Base-by-base conservation (phyloP, 345 rosid genomes). In the Arabis hirsuta region DNA sequence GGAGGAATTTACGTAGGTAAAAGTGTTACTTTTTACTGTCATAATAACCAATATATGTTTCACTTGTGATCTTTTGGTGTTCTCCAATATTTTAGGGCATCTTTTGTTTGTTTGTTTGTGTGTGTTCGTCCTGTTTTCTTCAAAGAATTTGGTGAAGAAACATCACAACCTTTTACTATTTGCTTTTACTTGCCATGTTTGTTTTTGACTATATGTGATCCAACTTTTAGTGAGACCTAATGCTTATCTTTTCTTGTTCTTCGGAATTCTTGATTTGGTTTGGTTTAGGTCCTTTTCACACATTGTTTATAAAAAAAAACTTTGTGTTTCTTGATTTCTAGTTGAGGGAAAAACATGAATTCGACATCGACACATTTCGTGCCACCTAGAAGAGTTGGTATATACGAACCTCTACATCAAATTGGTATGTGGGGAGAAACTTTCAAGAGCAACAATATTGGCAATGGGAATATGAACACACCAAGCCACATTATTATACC, bases 391-490 rank as follows among this genome's bases (percentile, higher is more conserved):
- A 81, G 92, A 82, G 82, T 90, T 81, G 84, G 80, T 9, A 84
- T 91, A 46, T 88, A 95, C 76, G 96, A 91, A 48, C 82, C 88
- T 50, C 74, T 90, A 47, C 89, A 88, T 81, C 96, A 84, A 51
- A 69, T 91, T 52, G 84, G 91, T 71, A 88, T 90, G 84, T 91
- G 99, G 97, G 95, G 84, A 36, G 97, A 86, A 71, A 83, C 59
- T 73, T 90, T 85, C 72, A 90, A 76, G 67, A 74, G 29, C 73
- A 74, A 60, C 73, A 74, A 60, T 67, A 67, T 67, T 42, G 64
- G 64, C 38, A 82, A 81, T 71, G 85, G 79, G 73, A 78, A 69
- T 73, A 84, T 82, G 48, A 81, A 73, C 70, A 52, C 80, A n/a
- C 74, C 85, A 13, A 54, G 80, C 62, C 78, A 91, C 67, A 68